Base-by-base conservation (phyloP, 768 basidiomycete genomes). In the Tulasnella sp. region DNA sequence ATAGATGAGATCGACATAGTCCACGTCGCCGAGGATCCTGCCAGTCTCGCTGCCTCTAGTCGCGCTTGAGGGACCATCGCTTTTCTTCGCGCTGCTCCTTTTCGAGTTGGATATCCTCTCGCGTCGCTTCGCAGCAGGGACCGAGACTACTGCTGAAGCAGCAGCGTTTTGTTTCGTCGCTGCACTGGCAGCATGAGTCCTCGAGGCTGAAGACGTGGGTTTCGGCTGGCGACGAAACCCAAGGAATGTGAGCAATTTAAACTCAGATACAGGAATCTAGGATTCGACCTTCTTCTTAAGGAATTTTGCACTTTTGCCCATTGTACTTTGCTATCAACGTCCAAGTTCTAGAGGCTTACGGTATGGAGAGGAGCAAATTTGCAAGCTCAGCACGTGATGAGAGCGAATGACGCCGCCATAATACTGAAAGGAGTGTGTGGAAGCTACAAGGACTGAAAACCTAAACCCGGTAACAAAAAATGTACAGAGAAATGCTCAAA, bases 1-100 rank as follows among this genome's bases (percentile, higher is more conserved):
- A 20, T 74, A 74, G 37, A 74, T 74, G 20, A 74, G 73, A 40
- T 74, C 73, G 40, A 74, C 73, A 20, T 74, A 74, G 73, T 74
- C 73, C 9, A 40, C 73, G 37, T 40, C 73, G 40, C 73, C 73
- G 28, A 74, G 73, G n/a, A 74, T 28, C 73, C 73, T 74, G 44
- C 73, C 73, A 14, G 60, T 14, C 9, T n/a, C 24, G 60, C 12
- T 9, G 60, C 5, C n/a, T 74, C 18, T 3, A 40, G 44, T 74
- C 18, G 12, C 20, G 40, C 24, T 41, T 5, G 44, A 24, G 73
- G 73, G 73, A 40, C 73, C n/a, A 14, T 74, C 34, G 31, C 12
- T 46, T 31, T 40, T 41, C 24, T 41, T 40, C 28, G 3, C 28
- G n/a, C 24, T 28, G 24, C 24, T 64, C n/a, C 31, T 31, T 28